Base-by-base conservation (phyloP, 177 flowering plant genomes). In the Vitis hybrid region DNA sequence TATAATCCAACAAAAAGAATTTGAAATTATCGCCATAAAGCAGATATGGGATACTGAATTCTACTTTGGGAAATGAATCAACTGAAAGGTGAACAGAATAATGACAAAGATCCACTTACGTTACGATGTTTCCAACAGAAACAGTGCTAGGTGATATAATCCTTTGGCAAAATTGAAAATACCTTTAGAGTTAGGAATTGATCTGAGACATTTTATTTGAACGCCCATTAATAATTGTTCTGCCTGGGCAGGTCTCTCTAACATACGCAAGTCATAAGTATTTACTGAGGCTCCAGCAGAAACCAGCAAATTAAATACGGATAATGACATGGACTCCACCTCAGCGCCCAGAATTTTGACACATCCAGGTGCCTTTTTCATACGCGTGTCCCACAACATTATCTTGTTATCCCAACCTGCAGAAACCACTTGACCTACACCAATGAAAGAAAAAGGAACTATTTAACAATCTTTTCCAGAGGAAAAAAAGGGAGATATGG, bases 321-420 rank as follows among this genome's bases (percentile, higher is more conserved):
- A 76, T 4, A 90, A 68, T 51, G 97, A 85, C 78, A 93, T 84
- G 60, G 91, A 90, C 51, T 85, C 87, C 74, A 89, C 91, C 69
- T 82, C 85, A 52, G 75, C 79, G 53, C 52, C 78, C 5, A 81
- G 62, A 70, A 51, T 56, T 73, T 48, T 78, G 48, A 76, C 70
- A 65, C 51, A 69, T 62, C 69, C 73, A 52, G 56, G 50, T 66
- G 78, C 29, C 56, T 74, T 75, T 55, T 62, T 26, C 45, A 65
- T 70, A 13, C 92, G 87, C 12, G 72, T 51, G 79, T 91, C 98
- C 97, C 97, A 93, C 58, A 74, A 83, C 63, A 74, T 81, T 51
- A 93, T 60, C 77, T 72, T 89, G 69, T 80, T 84, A 74, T 95
- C 94, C 81, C 90, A 79, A 74, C 94, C 92, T 57, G 87, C 83